A percentile compares a stretch with the other conserved stretches of the same genome.
phyloP scores from a whole-genome alignment of 805 yeast species.

The Saturnispora saitoi region DNA sequence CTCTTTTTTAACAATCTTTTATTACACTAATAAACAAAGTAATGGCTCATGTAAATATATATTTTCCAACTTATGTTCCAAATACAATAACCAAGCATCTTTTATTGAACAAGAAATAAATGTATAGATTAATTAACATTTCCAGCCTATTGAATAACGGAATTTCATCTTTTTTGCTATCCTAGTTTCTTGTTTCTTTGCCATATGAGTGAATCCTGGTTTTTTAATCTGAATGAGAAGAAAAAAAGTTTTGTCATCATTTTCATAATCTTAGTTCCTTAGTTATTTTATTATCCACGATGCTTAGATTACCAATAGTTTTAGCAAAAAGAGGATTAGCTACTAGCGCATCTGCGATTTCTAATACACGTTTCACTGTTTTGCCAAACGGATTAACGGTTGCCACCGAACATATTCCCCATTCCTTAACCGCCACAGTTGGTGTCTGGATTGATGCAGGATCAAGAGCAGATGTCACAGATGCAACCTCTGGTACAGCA shows the following conservation, averaged over 20 bases:
- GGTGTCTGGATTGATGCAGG: conserved; percentile 99
- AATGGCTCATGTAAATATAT: too few relatives aligned
- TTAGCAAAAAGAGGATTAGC: conserved; percentile 2
- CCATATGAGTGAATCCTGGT: too few relatives aligned
- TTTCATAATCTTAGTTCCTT: not conserved
- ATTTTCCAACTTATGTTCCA: too few relatives aligned
- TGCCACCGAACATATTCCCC: conserved; percentile 83
- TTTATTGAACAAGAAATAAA: too few relatives aligned
- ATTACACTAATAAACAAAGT: too few relatives aligned
- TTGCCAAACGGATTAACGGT: conserved; percentile 90
- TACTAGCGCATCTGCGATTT: conserved; percentile 20
- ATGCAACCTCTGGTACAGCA: conserved; percentile 86
- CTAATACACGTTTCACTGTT: conserved; percentile 57
- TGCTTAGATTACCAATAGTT: not conserved
- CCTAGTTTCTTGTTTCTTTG: too few relatives aligned
- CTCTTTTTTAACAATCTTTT: too few relatives aligned
- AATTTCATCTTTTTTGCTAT: too few relatives aligned
- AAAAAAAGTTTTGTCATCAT: not conserved
- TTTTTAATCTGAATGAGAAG: not conserved
- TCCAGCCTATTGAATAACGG: too few relatives aligned
- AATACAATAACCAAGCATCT: too few relatives aligned
- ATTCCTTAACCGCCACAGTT: conserved; percentile 88
- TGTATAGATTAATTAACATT: too few relatives aligned
- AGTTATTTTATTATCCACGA: not conserved
- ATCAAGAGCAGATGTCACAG: conserved; percentile 82